A percentile compares a stretch with the other conserved stretches of the same genome.
phyloP scores from a whole-genome alignment of 805 yeast genomes.

The Kluyveromyces lactis region DNA sequence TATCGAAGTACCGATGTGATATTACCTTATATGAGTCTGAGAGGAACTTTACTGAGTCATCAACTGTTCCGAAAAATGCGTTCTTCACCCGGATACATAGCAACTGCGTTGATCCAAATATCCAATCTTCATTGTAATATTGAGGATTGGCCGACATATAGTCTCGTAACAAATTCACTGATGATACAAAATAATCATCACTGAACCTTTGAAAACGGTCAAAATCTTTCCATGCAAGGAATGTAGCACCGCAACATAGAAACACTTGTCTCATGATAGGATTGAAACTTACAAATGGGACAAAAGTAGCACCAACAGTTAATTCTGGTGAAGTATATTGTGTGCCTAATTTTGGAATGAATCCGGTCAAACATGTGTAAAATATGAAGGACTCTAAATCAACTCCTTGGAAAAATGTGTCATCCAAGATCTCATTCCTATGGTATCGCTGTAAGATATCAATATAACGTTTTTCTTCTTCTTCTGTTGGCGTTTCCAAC shows the following conservation, averaged over 20 bases:
- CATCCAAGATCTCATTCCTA: conserved; percentile 7
- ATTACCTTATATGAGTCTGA: conserved; percentile 32
- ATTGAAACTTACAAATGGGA: conserved; percentile 30
- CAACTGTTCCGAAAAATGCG: conserved; percentile 19
- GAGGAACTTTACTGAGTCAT: conserved; percentile 28
- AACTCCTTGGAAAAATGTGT: conserved; percentile 5
- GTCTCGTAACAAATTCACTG: conserved; percentile 16
- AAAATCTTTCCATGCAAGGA: conserved; percentile 27
- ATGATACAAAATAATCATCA: conserved; percentile 18
- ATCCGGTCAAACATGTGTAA: conserved; percentile 34
- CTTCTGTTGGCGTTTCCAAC: conserved; percentile 2
- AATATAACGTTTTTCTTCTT: conserved; percentile 3
- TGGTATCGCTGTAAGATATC: conserved; percentile 8
- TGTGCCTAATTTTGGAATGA: conserved; percentile 35
- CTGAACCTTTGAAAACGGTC: conserved; percentile 19
- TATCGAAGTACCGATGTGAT: conserved; percentile 16
- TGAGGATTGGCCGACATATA: conserved; percentile 18
- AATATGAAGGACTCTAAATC: conserved; percentile 14
- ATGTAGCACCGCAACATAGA: conserved; percentile 36
- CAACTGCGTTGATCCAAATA: conserved; percentile 32
- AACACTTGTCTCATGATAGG: conserved; percentile 29
- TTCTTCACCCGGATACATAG: conserved; percentile 34
- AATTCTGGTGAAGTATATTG: conserved; percentile 34
- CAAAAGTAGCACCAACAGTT: conserved; percentile 34
- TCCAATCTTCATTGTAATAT: conserved; percentile 32